Evolutionary conservation across 352 stramenopile species (phyloP).

Genomic region (Hyaloperonospora brassicae): DNA sequence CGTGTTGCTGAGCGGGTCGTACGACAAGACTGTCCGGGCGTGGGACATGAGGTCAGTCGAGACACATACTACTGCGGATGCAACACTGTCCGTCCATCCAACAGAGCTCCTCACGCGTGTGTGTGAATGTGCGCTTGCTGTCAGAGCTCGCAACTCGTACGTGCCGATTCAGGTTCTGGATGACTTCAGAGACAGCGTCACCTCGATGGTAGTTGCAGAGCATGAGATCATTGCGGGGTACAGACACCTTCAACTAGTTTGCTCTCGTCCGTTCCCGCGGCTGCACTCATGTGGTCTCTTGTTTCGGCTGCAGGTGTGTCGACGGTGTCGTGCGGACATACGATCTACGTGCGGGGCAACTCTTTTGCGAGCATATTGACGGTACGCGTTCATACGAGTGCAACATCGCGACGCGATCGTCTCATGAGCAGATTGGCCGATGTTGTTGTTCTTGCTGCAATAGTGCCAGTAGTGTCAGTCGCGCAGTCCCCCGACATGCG

Average conservation of each 20-base stretch:
- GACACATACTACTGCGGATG: no score
- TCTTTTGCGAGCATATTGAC: constrained; percentile 70
- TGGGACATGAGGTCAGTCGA: constrained; percentile 59
- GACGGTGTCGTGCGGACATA: constrained; percentile 81
- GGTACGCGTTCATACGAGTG: constrained; percentile 20
- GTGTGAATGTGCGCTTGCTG: neutral
- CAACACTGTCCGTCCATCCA: no score
- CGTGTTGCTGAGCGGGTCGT: constrained; percentile 79
- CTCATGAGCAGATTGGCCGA: neutral
- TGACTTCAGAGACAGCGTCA: constrained; percentile 86
- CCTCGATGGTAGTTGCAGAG: constrained; percentile 61
- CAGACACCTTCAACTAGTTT: neutral
- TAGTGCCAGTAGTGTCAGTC: constrained; percentile 73
- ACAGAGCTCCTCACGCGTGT: no score
- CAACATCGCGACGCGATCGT: neutral
- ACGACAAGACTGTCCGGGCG: constrained; percentile 79
- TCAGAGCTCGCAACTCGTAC: constrained; percentile 63
- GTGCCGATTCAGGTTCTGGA: constrained; percentile 80
- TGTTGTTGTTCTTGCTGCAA: constrained; percentile 3
- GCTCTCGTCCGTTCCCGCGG: neutral
- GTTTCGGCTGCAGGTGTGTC: constrained; percentile 46
- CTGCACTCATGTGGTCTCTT: neutral
- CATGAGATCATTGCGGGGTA: constrained; percentile 79
- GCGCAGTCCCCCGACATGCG: constrained; percentile 62
- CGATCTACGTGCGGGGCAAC: constrained; percentile 60